Percentiles rank a stretch among this genome's conserved stretches.
Evolutionary conservation across 2,329 filamentous ascomycete species (phyloP).

Genomic region (Colletotrichum tabaci): DNA sequence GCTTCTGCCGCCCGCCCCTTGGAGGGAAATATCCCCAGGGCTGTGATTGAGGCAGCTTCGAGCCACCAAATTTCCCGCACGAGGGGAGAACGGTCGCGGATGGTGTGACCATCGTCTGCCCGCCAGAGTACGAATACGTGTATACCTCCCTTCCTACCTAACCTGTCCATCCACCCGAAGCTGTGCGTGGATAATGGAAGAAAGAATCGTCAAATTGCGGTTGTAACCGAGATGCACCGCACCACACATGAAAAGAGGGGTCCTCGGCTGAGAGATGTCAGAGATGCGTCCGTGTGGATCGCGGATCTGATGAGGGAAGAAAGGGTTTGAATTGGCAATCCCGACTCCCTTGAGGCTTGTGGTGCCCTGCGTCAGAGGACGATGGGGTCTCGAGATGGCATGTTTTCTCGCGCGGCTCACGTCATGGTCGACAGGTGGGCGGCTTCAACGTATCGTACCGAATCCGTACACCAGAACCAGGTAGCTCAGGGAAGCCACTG

Average conservation of each 20-base stretch:
- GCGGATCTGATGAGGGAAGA: not conserved
- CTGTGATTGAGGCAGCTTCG: constrained; percentile 14
- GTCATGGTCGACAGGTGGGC: constrained; percentile 26
- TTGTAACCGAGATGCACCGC: constrained; percentile 9
- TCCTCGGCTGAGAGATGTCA: not conserved
- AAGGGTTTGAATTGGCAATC: not conserved
- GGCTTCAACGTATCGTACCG: constrained; percentile 1
- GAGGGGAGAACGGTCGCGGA: too few relatives aligned
- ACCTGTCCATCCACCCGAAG: too few relatives aligned
- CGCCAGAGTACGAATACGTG: too few relatives aligned
- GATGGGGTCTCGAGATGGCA: constrained; percentile 17
- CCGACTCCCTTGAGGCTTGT: not conserved
- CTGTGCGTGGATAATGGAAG: not conserved
- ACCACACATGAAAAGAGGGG: constrained; percentile 8
- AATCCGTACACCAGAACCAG: too few relatives aligned
- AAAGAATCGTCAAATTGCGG: constrained; percentile 10
- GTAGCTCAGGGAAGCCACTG: not conserved
- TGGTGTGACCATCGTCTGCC: too few relatives aligned
- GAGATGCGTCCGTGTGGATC: constrained; percentile 12
- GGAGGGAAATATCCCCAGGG: not conserved
- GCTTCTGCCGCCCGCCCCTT: not conserved
- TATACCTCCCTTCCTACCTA: too few relatives aligned
- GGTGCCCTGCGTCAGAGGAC: constrained; percentile 16
- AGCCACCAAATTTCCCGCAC: not conserved
- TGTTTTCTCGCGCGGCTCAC: constrained; percentile 39